Conservation (phyloP, 768 basidiomycete genomes). For the Dioszegia aurantiaca region DNA sequence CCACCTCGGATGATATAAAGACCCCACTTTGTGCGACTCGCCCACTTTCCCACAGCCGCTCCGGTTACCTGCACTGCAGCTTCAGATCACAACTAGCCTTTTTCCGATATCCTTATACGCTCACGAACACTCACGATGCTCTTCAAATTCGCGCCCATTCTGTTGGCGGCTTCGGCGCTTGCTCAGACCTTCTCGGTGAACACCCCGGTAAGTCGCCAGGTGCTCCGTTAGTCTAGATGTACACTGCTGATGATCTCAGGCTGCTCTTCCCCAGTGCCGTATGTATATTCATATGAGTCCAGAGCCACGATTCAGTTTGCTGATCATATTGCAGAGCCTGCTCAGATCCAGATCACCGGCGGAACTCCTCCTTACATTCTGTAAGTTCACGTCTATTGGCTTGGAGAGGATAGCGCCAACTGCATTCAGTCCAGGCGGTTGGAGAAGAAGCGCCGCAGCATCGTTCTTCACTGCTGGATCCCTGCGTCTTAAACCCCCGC, state of each 20-base stretch:
- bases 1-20: no score
- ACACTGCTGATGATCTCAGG: slow-evolving; percentile 29
- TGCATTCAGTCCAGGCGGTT: no score
- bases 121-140: slow-evolving; percentile 27
- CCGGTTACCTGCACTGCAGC: no score
- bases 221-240: no score
- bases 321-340: slow-evolving; percentile 29
- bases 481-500: neutral
- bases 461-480: no score
- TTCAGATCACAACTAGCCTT: no score
- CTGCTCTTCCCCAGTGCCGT: slow-evolving; percentile 46
- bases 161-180: slow-evolving; percentile 37
- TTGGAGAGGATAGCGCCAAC: no score
- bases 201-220: slow-evolving; percentile 50
- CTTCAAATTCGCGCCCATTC: slow-evolving; percentile 31
- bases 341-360: slow-evolving; percentile 37
- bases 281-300: slow-evolving; percentile 12
- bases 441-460: no score
- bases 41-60: no score
- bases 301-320: neutral
- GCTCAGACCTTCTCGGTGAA: slow-evolving; percentile 44
- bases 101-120: neutral
- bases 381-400: slow-evolving; percentile 37
- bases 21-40: no score
- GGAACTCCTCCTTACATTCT: slow-evolving; percentile 47